Base-by-base conservation (phyloP, 2,329 filamentous ascomycete genomes). In the Nemania serpens region DNA sequence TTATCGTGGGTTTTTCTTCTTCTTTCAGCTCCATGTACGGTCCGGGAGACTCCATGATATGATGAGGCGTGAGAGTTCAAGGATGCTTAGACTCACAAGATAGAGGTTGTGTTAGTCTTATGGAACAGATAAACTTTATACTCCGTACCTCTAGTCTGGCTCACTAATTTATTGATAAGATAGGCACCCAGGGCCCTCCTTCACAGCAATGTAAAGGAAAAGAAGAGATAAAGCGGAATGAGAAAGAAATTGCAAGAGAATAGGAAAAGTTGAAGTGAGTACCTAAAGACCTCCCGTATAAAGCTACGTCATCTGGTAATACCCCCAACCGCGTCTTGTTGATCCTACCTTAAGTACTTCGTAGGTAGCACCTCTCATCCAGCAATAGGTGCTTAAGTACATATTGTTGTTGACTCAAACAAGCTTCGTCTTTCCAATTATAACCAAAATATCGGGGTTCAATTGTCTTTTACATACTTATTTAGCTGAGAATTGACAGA, bases 1-100 rank as follows among this genome's bases (percentile, higher is more conserved):
- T 7, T 29, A 29, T n/a, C n/a, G 41, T 45, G 42, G 20, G 4
- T 45, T 22, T 39, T 57, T 25, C n/a, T 20, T 33, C 45, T 36
- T 52, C 25, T 45, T n/a, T 53, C 57, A 49, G 54, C 41, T 57
- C 49, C 58, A 63, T 58, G 55, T 61, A 54, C 50, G 1, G 42
- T 48, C 50, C 48, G 36, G 22, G 36, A 41, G 15, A 55, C 54
- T 61, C 46, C n/a, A 55, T 37, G 20, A 48, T 34, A 34, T 41
- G 34, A 60, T 45, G 33, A 41, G 52, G 41, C 39, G 20, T n/a
- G 17, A 37, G n/a, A n/a, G n/a, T n/a, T n/a, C n/a, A 37, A 25
- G 7, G 7, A 29, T 29, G 25, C 7, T 29, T 7, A 29, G 25
- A 29, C 7, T 4, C 25, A 29, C 25, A 29, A 29, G 25, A 7